Evolutionary conservation across 202 grass and related monocot species (phyloP), one percentile per base, ranked within the genome.

Genomic region (Schoenoplectus triqueter): DNA sequence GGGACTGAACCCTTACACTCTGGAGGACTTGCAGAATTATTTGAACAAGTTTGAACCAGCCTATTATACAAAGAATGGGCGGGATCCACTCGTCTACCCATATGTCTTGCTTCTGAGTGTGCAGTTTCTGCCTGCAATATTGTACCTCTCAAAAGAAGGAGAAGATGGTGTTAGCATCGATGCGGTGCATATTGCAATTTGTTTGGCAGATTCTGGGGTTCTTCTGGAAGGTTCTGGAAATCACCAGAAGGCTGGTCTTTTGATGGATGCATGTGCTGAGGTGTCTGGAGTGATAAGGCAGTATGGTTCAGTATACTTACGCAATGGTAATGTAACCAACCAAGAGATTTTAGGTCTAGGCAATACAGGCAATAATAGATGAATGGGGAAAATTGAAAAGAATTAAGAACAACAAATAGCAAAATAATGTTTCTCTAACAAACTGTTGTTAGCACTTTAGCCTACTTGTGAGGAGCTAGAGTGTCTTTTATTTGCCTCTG

Each of bases 41-140:
- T 90, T 96, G 73, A 99, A 99, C 87, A 95, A 96, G 80, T 99
- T 96, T 83, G 96, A 96, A 76, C 89, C 93, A 80, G 94, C 90
- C 17, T 99, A 96, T 82, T 99, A 99, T 88, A 96, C 96, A 2
- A 99, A 99, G 73, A 99, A 74, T 89, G 96, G 93, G 78, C 92
- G 90, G 86, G 96, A 99, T 75, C 96, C 93, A 45, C 74, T 99
- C 54, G 87, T 94, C 56, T 99, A 99, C 89, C 93, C 96, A 18
- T 99, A 99, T 83, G 80, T 99, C 78, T 82, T 99, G 45, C 88
- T 99, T 85, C 90, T 99, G 82, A 99, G 96, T 82, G 90, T 99
- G 64, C 96, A 99, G 70, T 92, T 92, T 84, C 86, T 99, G 83
- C 93, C 93, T 76, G 91, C 91, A 87, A 88, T 99, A 66, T 88